Evolutionary conservation across 2,329 filamentous ascomycete species (phyloP), one percentile per base, ranked within the genome.

Genomic region (Metarhizium guizhouense): DNA sequence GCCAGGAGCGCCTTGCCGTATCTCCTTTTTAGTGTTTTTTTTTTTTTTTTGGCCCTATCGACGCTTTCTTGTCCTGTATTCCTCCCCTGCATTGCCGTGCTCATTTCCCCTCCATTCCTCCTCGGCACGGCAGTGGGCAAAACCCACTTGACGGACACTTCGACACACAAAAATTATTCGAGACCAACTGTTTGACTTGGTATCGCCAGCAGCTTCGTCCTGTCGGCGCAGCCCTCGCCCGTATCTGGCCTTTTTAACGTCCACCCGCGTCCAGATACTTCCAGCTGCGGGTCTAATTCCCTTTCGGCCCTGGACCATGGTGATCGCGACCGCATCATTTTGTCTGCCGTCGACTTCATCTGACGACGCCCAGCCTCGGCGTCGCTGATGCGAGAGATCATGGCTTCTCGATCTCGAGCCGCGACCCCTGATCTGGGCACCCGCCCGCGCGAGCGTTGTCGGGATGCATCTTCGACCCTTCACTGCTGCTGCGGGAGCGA

Each of bases 401-500:
- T 56, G 55, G 52, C 55, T 51, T 56, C 55, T 40, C 55, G 45
- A 51, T 34, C 55, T 50, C 55, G 45, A 51, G 42, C 10, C 16
- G 43, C 48, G 16, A 57, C 38, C n/a, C 53, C 54, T 53, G 55
- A 59, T 55, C 60, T 57, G 51, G 60, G 56, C 52, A 29, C 48
- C 62, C 65, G 62, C 60, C 64, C 60, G 52, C 54, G 56, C 49
- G 56, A 57, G 43, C 59, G 59, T 56, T 56, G 54, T 42, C 63
- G 65, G 47, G 60, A 53, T 47, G 58, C 61, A 49, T 54, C 67
- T 53, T 65, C 72, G 47, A 62, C 73, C 18, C 67, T 84, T 60
- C 75, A 73, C 52, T 97, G 94, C 78, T 99, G 93, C 74, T 99
- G 93, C 74, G 92, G 91, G 56, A 85, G 84, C 61, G 69, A 77